phyloP scores from a whole-genome alignment of 2,329 filamentous ascomycete species.

The Malbranchea zuffiana region DNA sequence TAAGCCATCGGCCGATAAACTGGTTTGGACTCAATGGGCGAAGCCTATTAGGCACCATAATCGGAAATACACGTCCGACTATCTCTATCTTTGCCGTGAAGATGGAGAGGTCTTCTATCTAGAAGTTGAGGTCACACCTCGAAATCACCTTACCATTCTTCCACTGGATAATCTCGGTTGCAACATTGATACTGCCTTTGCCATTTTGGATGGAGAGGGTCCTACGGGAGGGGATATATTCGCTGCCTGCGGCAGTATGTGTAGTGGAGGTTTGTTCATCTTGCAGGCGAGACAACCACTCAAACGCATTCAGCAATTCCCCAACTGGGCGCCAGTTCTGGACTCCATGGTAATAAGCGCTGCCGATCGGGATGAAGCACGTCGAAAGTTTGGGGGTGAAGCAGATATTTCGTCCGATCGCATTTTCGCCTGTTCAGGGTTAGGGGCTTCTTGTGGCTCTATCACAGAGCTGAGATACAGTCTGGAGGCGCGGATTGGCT shows the following conservation, averaged over 20 bases:
- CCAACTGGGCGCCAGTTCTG: conserved; percentile 48
- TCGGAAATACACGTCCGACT: conserved; percentile 57
- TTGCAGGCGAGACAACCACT: conserved; percentile 49
- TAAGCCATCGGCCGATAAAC: conserved; percentile 26
- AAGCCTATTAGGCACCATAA: conserved; percentile 57
- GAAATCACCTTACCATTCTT: conserved; percentile 45
- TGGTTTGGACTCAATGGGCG: conserved; percentile 77
- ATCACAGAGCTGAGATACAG: conserved; percentile 61
- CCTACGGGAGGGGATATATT: conserved; percentile 63
- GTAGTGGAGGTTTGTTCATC: conserved; percentile 65
- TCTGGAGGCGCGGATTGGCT: conserved; percentile 55
- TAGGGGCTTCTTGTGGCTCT: conserved; percentile 47
- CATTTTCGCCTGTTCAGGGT: conserved; percentile 57
- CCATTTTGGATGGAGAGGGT: conserved; percentile 53
- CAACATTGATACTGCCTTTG: conserved; percentile 72
- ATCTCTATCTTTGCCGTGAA: conserved; percentile 76
- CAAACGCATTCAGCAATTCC: conserved; percentile 49
- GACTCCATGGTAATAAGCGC: conserved; percentile 31
- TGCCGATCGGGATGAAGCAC: conserved; percentile 2
- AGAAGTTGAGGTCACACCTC: conserved; percentile 51
- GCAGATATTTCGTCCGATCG: conserved; percentile 38
- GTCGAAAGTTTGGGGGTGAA: no score
- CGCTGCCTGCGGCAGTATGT: conserved; percentile 65
- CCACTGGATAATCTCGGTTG: conserved; percentile 57
- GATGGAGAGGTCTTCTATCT: conserved; percentile 70